Base-by-base conservation (phyloP, 2,329 filamentous ascomycete genomes). In the Sclerotinia nivalis region DNA sequence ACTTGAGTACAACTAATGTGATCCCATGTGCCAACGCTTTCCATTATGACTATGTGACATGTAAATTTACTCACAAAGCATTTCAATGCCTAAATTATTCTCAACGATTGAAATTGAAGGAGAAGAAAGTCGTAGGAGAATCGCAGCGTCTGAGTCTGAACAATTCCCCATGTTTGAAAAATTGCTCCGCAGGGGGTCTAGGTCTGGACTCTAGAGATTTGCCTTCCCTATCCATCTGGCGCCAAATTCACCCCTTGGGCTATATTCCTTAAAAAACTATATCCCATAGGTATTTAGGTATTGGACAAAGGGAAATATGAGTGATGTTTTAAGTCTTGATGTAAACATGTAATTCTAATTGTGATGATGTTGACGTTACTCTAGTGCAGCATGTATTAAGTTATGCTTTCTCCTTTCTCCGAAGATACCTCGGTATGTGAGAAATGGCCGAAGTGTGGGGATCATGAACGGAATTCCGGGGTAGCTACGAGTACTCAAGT, bases 371-470 rank as follows among this genome's bases (percentile, higher is more conserved):
- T 43, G 13, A 12, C 37, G 37, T 13, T 40, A 43, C 40, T 15
- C 12, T 43, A 13, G 40, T 43, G 40, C 40, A 15, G 13, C 4
- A 43, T 43, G 40, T 43, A 15, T 15, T 43, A 43, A 43, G 40
- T 28, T 60, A 52, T 15, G 0, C 50, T 13, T 64, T 52, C 47
- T 52, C 64, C 52, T 13, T 64, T 52, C 47, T 40, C 64, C 52
- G 43, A 65, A 68, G 31, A 64, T 69, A 62, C 67, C 67, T 64
- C 59, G 67, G 67, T 50, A 65, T 49, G 22, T 56, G 40, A 62
- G 34, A 55, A 25, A 50, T 31, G 60, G 37, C 59, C 59, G 49
- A 69, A 65, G 13, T 65, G 67, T 69, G 67, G 67, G 40, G 59
- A 65, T 65, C 18, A 64, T 22, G n/a, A 45, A 56, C 43, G 34